phyloP scores from a whole-genome alignment of 192 early-diverging fungal species.

The Gaertneriomyces sp. region DNA sequence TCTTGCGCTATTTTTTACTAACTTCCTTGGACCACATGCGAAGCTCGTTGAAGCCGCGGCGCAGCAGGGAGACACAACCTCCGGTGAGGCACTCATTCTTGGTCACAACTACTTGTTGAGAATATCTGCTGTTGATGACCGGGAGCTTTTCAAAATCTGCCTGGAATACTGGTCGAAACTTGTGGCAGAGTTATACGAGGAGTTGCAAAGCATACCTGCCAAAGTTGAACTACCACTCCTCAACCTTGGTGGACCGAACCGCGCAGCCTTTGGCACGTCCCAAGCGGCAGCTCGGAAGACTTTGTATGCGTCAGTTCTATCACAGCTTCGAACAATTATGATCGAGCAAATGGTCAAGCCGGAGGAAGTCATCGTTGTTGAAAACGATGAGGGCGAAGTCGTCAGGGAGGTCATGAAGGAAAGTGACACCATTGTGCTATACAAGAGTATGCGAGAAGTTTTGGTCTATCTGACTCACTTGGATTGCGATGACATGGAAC shows the following conservation, averaged over 20 bases:
- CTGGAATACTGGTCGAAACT: slow-evolving; percentile 97
- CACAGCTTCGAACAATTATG: slow-evolving; percentile 88
- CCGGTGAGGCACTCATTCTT: slow-evolving; percentile 38
- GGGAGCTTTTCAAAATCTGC: slow-evolving; percentile 97
- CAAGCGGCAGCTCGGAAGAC: slow-evolving; percentile 58
- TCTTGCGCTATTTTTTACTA: slow-evolving; percentile 86
- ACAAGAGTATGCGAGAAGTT: slow-evolving; percentile 97
- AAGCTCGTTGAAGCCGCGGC: slow-evolving; percentile 54
- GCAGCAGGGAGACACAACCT: slow-evolving; percentile 4
- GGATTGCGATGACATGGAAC: slow-evolving; percentile 89
- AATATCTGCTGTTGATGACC: slow-evolving; percentile 88
- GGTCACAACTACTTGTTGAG: slow-evolving; percentile 89
- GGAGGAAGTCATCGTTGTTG: slow-evolving; percentile 95
- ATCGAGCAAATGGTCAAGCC: slow-evolving; percentile 99
- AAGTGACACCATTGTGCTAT: slow-evolving; percentile 94
- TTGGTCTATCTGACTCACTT: slow-evolving; percentile 97
- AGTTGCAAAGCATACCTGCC: slow-evolving; percentile 59
- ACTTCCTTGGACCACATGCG: slow-evolving; percentile 79
- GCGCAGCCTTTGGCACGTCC: slow-evolving; percentile 10
- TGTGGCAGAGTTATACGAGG: slow-evolving; percentile 87
- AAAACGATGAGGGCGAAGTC: slow-evolving; percentile 99
- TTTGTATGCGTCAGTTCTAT: slow-evolving; percentile 81
- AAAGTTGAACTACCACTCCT: slow-evolving; percentile 53
- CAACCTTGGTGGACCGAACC: slow-evolving; percentile 47
- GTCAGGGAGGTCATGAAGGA: slow-evolving; percentile 96